Base-by-base conservation (phyloP, 2,329 filamentous ascomycete species). In the Dichotomopilus funicola region DNA sequence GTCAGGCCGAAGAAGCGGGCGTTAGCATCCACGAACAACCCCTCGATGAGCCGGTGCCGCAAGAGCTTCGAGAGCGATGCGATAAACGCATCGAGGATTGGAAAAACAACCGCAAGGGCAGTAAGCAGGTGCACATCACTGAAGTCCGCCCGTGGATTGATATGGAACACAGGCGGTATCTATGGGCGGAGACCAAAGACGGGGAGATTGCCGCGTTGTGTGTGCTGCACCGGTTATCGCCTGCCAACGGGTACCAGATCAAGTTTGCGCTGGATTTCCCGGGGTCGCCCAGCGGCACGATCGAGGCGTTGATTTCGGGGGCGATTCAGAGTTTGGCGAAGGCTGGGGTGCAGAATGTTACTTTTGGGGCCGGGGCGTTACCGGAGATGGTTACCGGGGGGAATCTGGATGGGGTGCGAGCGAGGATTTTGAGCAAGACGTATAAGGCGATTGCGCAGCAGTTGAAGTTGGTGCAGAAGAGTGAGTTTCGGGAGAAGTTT, bases 251-350 rank as follows among this genome's bases (percentile, higher is more conserved):
- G 53, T 95, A 90, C 83, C 91, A 96, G 75, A 86, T 96, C 68
- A 96, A 96, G 75, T 96, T 94, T 77, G 88, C 88, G n/a, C 83
- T 96, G 53, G 90, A 96, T 71, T 96, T 96, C 78, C 91, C 91
- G 0, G 83, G 82, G 33, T 82, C 91, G 0, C 88, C 91, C n/a
- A 89, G 83, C 45, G 91, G 91, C 47, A 86, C 88, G 37, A 96
- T 96, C 60, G 91, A 96, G 73, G 80, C 86, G 42, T 81, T 94
- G 42, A 87, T 82, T 50, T 73, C 74, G 1, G 75, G 76, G 38
- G 71, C 76, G 42, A 63, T 65, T 43, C 61, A 63, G 56, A 47
- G 52, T 36, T 54, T 65, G 19, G 63, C 63, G 55, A 64, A 64
- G 54, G 56, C 61, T 2, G 87, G 86, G 33, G 77, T 83, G 48